phyloP scores from a whole-genome alignment of 2,329 filamentous ascomycete genomes.

The Hysterium pulicare region DNA sequence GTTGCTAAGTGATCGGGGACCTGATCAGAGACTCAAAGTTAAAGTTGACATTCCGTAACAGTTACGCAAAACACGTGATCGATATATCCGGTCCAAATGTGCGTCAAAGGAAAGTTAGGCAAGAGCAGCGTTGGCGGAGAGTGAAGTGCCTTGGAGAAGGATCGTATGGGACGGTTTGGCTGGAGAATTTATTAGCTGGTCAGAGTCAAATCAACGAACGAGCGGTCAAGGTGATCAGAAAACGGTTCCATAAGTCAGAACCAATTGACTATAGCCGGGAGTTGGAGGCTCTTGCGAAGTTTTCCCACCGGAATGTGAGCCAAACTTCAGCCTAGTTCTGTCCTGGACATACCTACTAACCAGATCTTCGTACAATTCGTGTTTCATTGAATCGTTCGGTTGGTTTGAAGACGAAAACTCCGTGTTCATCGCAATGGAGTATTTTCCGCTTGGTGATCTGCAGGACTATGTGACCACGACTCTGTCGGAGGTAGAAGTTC shows the following conservation, averaged over 20 bases:
- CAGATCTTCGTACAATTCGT: slow-evolving; percentile 10
- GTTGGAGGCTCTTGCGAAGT: slow-evolving; percentile 20
- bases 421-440: slow-evolving; percentile 38
- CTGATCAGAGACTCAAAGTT: slow-evolving; percentile 8
- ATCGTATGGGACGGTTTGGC: slow-evolving; percentile 9
- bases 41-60: slow-evolving; percentile 1
- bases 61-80: slow-evolving; percentile 6
- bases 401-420: slow-evolving; percentile 30
- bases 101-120: slow-evolving; percentile 1
- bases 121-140: slow-evolving; percentile 11
- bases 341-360: too few species aligned
- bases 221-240: slow-evolving; percentile 16
- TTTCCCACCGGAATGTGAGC: slow-evolving; percentile 12
- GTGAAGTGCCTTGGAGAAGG: slow-evolving; percentile 7
- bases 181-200: slow-evolving; percentile 6
- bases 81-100: background rate
- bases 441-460: slow-evolving; percentile 31
- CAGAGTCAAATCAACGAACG: slow-evolving; percentile 3
- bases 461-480: slow-evolving; percentile 15
- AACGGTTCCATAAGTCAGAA: background rate
- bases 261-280: slow-evolving; percentile 15
- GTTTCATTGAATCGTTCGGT: slow-evolving; percentile 24
- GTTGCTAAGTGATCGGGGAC: too few species aligned
- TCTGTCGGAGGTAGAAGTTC: slow-evolving; percentile 20
- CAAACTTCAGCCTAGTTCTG: too few species aligned